phyloP scores from a whole-genome alignment of 2,329 filamentous ascomycete genomes.

The Sclerotinia glacialis region DNA sequence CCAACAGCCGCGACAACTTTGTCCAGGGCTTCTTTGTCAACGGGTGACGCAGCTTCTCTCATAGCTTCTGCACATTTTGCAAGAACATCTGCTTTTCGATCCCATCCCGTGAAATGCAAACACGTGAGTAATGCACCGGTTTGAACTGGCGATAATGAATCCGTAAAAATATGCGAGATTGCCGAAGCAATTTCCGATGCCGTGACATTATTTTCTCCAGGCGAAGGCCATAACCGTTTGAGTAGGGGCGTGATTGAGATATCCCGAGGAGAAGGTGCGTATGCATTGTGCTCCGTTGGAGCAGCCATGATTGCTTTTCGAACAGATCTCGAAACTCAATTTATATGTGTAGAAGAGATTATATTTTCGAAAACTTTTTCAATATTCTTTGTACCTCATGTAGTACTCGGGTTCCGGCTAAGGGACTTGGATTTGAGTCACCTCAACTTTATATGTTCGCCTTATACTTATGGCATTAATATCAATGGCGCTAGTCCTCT shows the following conservation, averaged over 20 bases:
- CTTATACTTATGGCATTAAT: conserved; percentile 1
- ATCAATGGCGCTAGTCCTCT: conserved; percentile 24
- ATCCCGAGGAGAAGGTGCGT: conserved; percentile 26
- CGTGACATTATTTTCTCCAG: conserved; percentile 52
- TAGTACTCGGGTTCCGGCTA: background rate
- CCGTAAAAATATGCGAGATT: conserved; percentile 86
- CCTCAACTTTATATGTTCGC: background rate
- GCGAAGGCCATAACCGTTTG: conserved; percentile 64
- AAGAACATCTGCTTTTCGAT: conserved; percentile 80
- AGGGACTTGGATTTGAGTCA: conserved; percentile 13
- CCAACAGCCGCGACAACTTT: conserved; percentile 59
- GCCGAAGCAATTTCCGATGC: conserved; percentile 85
- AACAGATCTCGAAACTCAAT: conserved; percentile 5
- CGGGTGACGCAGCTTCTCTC: conserved; percentile 71
- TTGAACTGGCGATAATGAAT: conserved; percentile 84
- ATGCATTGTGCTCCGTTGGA: conserved; percentile 27
- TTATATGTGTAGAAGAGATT: background rate
- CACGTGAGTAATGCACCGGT: conserved; percentile 84
- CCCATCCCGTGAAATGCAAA: conserved; percentile 85
- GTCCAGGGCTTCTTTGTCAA: conserved; percentile 63
- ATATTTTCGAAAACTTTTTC: background rate
- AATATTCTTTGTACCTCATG: background rate
- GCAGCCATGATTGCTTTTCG: conserved; percentile 27
- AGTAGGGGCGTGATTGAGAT: conserved; percentile 66
- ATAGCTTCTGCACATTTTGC: conserved; percentile 81